Percentiles rank a stretch among this genome's conserved stretches.
These are phyloP conservation scores for Cardamine occulta DNA, from an alignment of 345 rosid species.

Conservation along the genomic window DNA sequence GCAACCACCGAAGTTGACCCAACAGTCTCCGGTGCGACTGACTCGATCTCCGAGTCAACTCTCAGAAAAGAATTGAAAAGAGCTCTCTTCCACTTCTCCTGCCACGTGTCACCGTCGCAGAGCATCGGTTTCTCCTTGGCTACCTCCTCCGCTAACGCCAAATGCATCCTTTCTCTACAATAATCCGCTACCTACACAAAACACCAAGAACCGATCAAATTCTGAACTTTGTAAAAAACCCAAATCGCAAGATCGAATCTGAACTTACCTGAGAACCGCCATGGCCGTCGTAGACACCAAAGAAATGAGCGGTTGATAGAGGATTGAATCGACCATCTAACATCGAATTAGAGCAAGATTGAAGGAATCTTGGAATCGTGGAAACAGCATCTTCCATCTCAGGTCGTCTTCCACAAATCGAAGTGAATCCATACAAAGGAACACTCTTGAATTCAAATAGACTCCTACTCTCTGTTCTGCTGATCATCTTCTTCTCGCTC, in stretches of 20 bases:
- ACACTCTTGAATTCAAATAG: constrained; percentile 48
- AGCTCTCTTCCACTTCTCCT: constrained; percentile 64
- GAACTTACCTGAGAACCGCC: constrained; percentile 73
- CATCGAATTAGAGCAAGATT: constrained; percentile 44
- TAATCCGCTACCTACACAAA: constrained; percentile 65
- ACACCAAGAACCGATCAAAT: constrained; percentile 13
- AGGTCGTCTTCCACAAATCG: constrained; percentile 67
- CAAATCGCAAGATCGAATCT: not conserved
- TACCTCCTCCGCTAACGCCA: constrained; percentile 72
- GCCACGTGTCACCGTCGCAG: constrained; percentile 59
- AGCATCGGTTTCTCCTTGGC: constrained; percentile 42
- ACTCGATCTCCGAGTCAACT: constrained; percentile 67
- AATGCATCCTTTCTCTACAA: constrained; percentile 64
- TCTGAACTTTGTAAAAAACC: not conserved
- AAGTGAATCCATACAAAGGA: constrained; percentile 69
- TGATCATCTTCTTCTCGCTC: constrained; percentile 42
- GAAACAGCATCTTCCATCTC: constrained; percentile 89
- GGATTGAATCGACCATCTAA: constrained; percentile 40
- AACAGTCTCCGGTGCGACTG: constrained; percentile 66
- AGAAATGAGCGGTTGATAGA: constrained; percentile 56
- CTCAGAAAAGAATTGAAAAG: constrained; percentile 58
- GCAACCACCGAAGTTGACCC: constrained; percentile 90
- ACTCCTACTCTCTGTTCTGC: constrained; percentile 50
- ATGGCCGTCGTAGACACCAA: constrained; percentile 84
- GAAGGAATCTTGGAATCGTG: constrained; percentile 56